Percentiles rank a stretch among this genome's conserved stretches.
Conservation (phyloP, 495 filamentous ascomycete genomes). For the Barbatosphaeria neglecta region DNA sequence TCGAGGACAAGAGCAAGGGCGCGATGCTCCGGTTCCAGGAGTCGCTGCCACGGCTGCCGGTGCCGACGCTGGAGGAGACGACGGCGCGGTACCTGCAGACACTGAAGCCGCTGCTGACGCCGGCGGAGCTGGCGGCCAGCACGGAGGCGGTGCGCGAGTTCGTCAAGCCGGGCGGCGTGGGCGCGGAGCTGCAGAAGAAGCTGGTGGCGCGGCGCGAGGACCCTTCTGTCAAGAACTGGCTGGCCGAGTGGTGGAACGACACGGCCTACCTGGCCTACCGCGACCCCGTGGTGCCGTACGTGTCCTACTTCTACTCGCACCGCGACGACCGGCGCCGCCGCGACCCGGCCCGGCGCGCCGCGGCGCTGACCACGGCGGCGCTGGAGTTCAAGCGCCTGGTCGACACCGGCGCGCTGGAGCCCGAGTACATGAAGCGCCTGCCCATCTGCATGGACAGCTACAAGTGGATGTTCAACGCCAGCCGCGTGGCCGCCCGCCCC, state of each 20-base stretch:
- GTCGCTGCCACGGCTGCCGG: constrained; percentile 80
- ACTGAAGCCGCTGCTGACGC: constrained; percentile 67
- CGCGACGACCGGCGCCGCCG: constrained; percentile 81
- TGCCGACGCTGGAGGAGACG: constrained; percentile 91
- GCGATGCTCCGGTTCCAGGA: constrained; percentile 94
- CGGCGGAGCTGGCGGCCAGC: constrained; percentile 61
- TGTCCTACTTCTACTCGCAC: constrained; percentile 99
- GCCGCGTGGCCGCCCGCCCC: constrained; percentile 72
- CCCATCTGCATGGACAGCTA: constrained; percentile 97
- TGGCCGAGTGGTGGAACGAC: constrained; percentile 96
- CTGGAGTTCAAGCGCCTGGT: constrained; percentile 93
- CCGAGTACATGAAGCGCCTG: constrained; percentile 93
- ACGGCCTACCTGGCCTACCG: constrained; percentile 84
- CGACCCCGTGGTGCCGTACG: constrained; percentile 94
- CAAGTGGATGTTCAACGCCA: constrained; percentile 97
- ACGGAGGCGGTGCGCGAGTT: constrained; percentile 76
- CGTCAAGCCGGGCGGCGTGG: constrained; percentile 66
- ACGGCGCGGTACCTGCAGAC: constrained; percentile 84
- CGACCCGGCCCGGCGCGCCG: constrained; percentile 84
- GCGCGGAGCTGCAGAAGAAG: constrained; percentile 79
- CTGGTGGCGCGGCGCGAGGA: constrained; percentile 71
- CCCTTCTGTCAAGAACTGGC: constrained; percentile 83
- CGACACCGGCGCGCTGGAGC: constrained; percentile 72
- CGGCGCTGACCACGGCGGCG: constrained; percentile 71
- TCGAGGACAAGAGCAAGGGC: constrained; percentile 82